A percentile compares a stretch with the other conserved stretches of the same genome.
These are phyloP conservation scores for Linanthus parryae DNA, from an alignment of 148 eudicot species.

Conservation along the genomic window DNA sequence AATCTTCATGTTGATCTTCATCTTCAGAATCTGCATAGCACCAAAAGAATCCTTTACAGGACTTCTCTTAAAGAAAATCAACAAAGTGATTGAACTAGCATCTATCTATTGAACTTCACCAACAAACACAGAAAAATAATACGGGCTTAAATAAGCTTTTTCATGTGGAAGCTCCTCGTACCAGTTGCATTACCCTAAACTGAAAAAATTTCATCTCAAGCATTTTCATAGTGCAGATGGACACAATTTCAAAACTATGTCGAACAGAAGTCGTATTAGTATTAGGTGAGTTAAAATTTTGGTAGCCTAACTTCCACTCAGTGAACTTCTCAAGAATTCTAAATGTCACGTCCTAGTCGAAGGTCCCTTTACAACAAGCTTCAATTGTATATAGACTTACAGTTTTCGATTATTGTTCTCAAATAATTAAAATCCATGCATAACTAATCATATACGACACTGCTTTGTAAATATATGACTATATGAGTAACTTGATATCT, in stretches of 20 bases:
- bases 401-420: too few relatives aligned
- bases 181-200: too few relatives aligned
- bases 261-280: too few relatives aligned
- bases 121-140: neutral
- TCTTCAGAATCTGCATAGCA: slow-evolving; percentile 12
- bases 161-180: neutral
- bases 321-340: neutral
- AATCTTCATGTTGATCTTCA: slow-evolving; percentile 18
- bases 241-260: too few relatives aligned
- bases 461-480: neutral
- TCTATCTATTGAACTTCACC: neutral
- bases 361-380: neutral
- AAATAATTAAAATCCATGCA: neutral
- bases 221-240: too few relatives aligned
- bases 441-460: neutral
- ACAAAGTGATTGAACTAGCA: neutral
- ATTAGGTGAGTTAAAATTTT: neutral
- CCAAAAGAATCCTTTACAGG: neutral
- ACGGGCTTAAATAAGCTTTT: neutral
- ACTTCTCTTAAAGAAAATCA: neutral
- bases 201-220: too few relatives aligned
- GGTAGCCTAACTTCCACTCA: neutral
- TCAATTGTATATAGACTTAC: neutral
- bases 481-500: too few relatives aligned
- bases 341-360: neutral